Conservation (phyloP, 805 yeast species). For the Millerago galiae region DNA sequence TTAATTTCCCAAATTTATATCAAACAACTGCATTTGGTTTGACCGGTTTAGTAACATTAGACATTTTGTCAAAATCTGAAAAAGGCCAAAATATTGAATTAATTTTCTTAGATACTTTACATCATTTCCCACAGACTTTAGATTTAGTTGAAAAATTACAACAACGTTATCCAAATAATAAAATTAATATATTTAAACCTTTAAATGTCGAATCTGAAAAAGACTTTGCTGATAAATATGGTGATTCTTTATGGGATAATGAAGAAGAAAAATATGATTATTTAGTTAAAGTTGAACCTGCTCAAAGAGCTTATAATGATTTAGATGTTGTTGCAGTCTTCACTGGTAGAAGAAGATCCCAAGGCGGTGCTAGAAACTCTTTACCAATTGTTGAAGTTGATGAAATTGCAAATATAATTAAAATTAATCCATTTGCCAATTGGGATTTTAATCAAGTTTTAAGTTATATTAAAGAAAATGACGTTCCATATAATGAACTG, state of each 20-base stretch:
- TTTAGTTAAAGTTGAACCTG: slow-evolving; percentile 88
- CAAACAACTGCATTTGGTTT: slow-evolving; percentile 96
- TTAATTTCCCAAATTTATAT: slow-evolving; percentile 74
- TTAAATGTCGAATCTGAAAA: slow-evolving; percentile 43
- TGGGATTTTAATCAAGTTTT: slow-evolving; percentile 77
- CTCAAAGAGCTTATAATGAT: slow-evolving; percentile 73
- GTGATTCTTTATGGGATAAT: slow-evolving; percentile 75
- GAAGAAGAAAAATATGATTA: slow-evolving; percentile 81
- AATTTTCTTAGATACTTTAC: slow-evolving; percentile 83
- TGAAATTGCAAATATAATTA: slow-evolving; percentile 59
- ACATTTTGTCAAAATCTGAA: slow-evolving; percentile 59
- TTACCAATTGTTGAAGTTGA: slow-evolving; percentile 77
- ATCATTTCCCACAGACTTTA: slow-evolving; percentile 92
- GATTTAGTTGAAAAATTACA: slow-evolving; percentile 60
- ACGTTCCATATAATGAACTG: slow-evolving; percentile 82
- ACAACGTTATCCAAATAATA: slow-evolving; percentile 45
- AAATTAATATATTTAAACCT: slow-evolving; percentile 66
- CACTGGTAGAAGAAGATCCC: slow-evolving; percentile 86
- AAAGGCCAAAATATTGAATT: slow-evolving; percentile 50
- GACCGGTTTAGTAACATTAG: slow-evolving; percentile 84
- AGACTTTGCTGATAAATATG: slow-evolving; percentile 64
- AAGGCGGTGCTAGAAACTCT: slow-evolving; percentile 75
- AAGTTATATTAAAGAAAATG: slow-evolving; percentile 55
- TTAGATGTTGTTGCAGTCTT: slow-evolving; percentile 75
- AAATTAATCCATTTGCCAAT: slow-evolving; percentile 81